phyloP scores from a whole-genome alignment of 176 grass and related monocot genomes.

The Musa troglodytarum region DNA sequence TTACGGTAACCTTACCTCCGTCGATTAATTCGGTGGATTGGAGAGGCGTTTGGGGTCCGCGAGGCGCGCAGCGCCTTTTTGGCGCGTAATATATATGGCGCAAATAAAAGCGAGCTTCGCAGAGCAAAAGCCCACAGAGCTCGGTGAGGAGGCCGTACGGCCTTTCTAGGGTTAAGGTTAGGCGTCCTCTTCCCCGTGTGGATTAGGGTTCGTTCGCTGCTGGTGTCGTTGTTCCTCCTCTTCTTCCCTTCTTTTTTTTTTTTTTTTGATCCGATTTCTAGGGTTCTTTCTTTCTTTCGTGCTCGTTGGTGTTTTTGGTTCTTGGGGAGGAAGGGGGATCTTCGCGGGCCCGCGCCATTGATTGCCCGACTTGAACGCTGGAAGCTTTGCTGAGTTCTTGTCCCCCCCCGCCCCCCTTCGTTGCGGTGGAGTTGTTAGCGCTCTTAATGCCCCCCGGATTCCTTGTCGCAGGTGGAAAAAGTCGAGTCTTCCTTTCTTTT shows the following conservation, averaged over 20 bases:
- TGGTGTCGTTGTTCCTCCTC: neutral
- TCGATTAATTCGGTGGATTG: constrained; percentile 2
- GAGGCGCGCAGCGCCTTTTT: constrained; percentile 25
- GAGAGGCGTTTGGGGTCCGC: constrained; percentile 32
- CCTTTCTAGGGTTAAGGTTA: neutral
- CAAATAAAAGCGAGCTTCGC: neutral
- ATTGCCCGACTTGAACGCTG: neutral
- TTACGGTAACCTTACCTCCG: neutral
- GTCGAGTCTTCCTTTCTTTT: constrained; percentile 10
- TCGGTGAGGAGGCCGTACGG: neutral
- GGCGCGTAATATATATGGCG: constrained; percentile 18
- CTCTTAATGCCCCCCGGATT: constrained; percentile 10
- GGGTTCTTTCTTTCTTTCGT: neutral
- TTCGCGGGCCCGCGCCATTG: constrained; percentile 17
- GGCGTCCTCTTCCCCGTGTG: neutral
- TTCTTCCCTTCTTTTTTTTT: neutral
- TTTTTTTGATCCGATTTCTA: neutral
- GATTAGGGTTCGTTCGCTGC: neutral
- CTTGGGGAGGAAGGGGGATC: neutral
- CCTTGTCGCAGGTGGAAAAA: neutral
- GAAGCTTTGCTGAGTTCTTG: constrained; percentile 20
- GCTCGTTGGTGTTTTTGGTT: constrained; percentile 14
- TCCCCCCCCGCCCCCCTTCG: neutral
- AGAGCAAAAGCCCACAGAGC: no score
- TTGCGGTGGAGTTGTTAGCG: constrained; percentile 28